These are phyloP conservation scores for Mycena chlorophos DNA, from an alignment of 768 basidiomycete genomes.

Conservation along the genomic window DNA sequence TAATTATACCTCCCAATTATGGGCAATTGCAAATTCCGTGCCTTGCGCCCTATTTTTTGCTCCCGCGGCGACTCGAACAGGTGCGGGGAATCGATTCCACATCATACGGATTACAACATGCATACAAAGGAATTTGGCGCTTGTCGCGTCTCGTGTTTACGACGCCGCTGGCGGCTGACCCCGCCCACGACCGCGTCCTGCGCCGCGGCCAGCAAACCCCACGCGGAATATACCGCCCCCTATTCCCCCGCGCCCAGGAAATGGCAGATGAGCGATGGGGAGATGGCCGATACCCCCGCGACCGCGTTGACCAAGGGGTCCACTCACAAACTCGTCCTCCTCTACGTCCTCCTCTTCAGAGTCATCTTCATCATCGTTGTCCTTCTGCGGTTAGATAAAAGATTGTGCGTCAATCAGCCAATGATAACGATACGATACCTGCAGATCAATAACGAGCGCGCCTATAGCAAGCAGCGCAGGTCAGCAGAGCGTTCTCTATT, in stretches of 20 bases:
- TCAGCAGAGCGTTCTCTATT: background rate
- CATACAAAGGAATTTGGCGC: background rate
- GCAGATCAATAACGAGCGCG: conserved; percentile 82
- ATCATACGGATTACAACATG: background rate
- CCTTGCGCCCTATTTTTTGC: background rate
- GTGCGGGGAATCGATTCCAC: background rate
- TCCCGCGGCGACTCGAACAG: background rate
- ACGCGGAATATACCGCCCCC: conserved; percentile 8
- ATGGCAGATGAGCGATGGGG: conserved; percentile 10
- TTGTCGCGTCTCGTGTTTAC: background rate
- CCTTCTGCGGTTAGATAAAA: conserved; percentile 20
- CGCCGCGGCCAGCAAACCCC: conserved; percentile 14
- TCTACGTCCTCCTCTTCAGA: conserved; percentile 31
- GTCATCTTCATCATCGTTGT: conserved; percentile 38
- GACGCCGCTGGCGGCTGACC: background rate
- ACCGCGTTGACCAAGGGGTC: background rate
- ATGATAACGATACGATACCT: conserved; percentile 45
- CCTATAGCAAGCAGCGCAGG: conserved; percentile 36
- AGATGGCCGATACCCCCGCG: background rate
- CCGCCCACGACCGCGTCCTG: background rate
- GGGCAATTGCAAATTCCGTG: background rate
- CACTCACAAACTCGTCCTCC: conserved; percentile 1
- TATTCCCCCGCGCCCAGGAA: conserved; percentile 4
- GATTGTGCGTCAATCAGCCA: conserved; percentile 2
- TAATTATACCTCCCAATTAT: no score